Base-by-base conservation (phyloP, 2,329 filamentous ascomycete species). In the Colletotrichum lindemuthianum region DNA sequence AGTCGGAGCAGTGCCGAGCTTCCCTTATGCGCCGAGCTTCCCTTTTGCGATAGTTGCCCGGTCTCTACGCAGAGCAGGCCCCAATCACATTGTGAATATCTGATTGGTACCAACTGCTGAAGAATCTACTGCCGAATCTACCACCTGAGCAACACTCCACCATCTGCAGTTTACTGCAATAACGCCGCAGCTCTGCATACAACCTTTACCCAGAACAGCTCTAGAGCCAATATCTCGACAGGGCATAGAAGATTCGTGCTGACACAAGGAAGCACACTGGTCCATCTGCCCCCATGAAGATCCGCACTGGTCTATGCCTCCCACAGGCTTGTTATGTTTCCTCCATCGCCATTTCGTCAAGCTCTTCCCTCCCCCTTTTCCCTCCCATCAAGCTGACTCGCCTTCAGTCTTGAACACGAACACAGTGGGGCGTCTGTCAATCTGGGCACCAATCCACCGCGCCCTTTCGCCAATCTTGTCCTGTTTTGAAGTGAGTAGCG, bases 121-220 rank as follows among this genome's bases (percentile, higher is more conserved):
- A 8, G 45, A 6, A 6, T 32, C 43, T 45, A 32, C 43, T 45
- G 34, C 33, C 54, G 43, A 7, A 7, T 47, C 36, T 57, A 34
- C 58, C 58, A 48, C 50, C 32, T 40, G 52, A 45, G 45, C 15
- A 36, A 9, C 13, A n/a, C 47, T 47, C 50, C 43, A 41, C 51
- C 12, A 16, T 51, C 40, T 47, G 58, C 50, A 54, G 54, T 49
- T 48, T 43, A 24, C n/a, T 34, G 43, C 50, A 8, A 24, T 12
- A 37, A n/a, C 58, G 50, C 58, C 58, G 58, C 41, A 60, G 12
- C 10, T 49, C 34, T 54, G 58, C 58, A 49, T 47, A n/a, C 34
- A 9, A 7, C 13, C 16, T 34, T 33, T 54, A 13, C 15, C 43
- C 50, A 13, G n/a, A 15, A 40, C 15, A 6, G 6, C 41, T 43